phyloP scores from a whole-genome alignment of 73 alveolate genomes.

The Effrenium voratum region DNA sequence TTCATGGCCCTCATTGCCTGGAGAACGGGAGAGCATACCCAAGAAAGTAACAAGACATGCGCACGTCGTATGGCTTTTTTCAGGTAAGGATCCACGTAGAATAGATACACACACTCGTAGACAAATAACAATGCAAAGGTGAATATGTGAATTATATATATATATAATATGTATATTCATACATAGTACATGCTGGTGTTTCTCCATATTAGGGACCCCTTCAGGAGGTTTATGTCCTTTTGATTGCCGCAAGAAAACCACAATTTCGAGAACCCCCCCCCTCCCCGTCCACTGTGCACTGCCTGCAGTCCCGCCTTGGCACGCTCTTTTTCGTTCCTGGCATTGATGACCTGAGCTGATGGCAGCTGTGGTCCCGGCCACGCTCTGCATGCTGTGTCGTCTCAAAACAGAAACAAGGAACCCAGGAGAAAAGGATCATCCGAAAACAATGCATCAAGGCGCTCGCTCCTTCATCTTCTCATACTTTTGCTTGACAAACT shows the following conservation, averaged over 20 bases:
- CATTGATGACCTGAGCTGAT: slow-evolving; percentile 31
- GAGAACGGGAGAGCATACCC: no score
- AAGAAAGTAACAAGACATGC: background rate
- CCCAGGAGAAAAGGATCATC: no score
- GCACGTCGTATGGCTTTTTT: no score
- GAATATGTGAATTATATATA: background rate
- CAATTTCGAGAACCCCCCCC: background rate
- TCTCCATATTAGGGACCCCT: background rate
- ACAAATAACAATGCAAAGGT: no score
- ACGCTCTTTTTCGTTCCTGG: slow-evolving; percentile 75
- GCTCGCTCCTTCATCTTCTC: slow-evolving; percentile 58
- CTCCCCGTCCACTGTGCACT: background rate
- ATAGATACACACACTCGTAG: background rate
- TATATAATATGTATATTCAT: no score
- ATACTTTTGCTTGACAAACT: slow-evolving; percentile 53
- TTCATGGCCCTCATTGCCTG: slow-evolving; percentile 77
- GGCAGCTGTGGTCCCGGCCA: background rate
- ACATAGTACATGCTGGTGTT: background rate
- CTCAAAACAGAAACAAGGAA: no score
- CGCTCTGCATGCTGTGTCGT: no score
- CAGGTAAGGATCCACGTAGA: no score
- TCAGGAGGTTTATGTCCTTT: background rate
- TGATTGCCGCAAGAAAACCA: no score
- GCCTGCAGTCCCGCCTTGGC: slow-evolving; percentile 17
- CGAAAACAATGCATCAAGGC: no score